Evolutionary conservation across 768 basidiomycete species (phyloP), one percentile per base, ranked within the genome.

Genomic region (Crassisporium funariophilum): DNA sequence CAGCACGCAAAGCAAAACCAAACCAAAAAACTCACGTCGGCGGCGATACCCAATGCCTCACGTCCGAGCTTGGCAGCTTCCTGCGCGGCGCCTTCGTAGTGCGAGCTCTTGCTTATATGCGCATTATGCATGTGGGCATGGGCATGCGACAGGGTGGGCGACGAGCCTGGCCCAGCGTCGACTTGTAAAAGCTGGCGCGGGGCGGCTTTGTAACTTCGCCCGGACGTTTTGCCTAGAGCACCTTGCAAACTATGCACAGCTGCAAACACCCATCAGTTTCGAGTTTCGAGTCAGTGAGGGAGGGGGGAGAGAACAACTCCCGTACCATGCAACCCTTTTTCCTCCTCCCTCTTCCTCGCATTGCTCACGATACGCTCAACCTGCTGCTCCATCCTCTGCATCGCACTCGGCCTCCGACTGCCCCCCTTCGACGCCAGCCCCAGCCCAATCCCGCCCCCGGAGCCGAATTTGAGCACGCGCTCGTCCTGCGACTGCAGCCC

Each of bases 351-450:
- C 62, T 86, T 75, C 55, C 91, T 81, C 0, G 94, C 90, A 62
- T 90, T 93, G 57, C 84, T 94, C 16, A 99, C 95, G 52, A 99
- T 90, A 53, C 95, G 75, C 71, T 98, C 95, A 12, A 99, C 95
- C 63, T 99, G 97, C 44, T 86, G 81, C 58, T 92, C 89, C 91
- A 94, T 93, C 53, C 88, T 78, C 62, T 93, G 87, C 88, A 94
- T 89, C 0, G 91, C 91, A 55, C 78, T 92, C 9, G 84, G 88
- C 46, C 91, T 74, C 37, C 91, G 76, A 21, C 78, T 81, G 8
- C 79, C 78, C 2, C 80, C 74, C 56, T 88, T 84, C 22, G 83
- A 83, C 9, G 78, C 76, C 44, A 91, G 67, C 11, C 94, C 93
- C 11, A 95, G 80, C 19, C 91, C 92, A 33, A 95, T 83, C 11